Conservation (phyloP, 768 basidiomycete genomes). For the Candolleomyces eurysporus region DNA sequence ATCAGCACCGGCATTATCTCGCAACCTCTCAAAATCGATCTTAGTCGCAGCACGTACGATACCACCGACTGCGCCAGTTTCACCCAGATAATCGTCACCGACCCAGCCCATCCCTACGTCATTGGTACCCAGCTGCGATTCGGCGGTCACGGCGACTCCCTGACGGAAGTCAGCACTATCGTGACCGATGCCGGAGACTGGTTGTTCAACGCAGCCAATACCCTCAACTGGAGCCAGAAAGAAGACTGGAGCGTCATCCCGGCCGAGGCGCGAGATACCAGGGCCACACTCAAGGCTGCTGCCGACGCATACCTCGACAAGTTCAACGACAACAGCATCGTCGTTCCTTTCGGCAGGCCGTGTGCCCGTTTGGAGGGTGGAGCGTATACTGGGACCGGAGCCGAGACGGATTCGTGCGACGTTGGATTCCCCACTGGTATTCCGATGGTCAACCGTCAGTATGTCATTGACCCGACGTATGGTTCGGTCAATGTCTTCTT, state of each 20-base stretch:
- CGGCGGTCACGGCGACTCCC: neutral
- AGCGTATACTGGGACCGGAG: neutral
- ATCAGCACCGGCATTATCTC: conserved; percentile 5
- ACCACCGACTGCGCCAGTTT: neutral
- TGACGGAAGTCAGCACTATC: neutral
- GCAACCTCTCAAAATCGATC: conserved; percentile 8
- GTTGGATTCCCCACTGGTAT: conserved; percentile 6
- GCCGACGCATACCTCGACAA: conserved; percentile 9
- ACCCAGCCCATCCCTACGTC: conserved; percentile 7
- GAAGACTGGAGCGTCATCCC: neutral
- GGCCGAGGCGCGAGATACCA: neutral
- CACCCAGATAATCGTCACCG: conserved; percentile 6
- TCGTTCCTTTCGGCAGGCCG: conserved; percentile 3
- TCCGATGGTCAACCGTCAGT: conserved; percentile 7
- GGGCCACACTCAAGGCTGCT: conserved; percentile 1
- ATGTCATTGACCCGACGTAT: conserved; percentile 10
- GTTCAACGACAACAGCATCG: conserved; percentile 8
- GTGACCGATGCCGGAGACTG: conserved; percentile 5
- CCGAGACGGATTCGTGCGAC: conserved; percentile 1
- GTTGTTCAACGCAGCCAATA: conserved; percentile 2
- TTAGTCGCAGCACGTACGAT: conserved; percentile 1
- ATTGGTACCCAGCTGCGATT: conserved; percentile 7
- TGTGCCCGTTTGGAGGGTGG: conserved; percentile 6
- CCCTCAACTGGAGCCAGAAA: conserved; percentile 1
- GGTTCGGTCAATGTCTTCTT: conserved; percentile 4